Percentiles rank a stretch among this genome's conserved stretches.
phyloP scores from a whole-genome alignment of 2,329 filamentous ascomycete species.

The Verruconis gallopava region DNA sequence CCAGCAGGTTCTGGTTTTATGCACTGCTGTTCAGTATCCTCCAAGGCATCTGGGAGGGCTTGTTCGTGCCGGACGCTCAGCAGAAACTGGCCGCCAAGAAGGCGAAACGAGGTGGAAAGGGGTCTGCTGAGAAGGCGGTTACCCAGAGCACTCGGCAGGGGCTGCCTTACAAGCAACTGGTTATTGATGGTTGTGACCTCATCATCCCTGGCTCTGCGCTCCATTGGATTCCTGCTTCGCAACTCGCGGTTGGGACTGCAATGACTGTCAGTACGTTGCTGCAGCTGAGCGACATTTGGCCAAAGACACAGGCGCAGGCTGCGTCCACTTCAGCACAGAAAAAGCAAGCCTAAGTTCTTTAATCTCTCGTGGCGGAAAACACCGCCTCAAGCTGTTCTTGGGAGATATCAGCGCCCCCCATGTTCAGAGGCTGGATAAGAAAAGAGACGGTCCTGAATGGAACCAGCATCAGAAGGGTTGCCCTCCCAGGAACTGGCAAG shows the following conservation, averaged over 20 bases:
- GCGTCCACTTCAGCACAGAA: constrained; percentile 1
- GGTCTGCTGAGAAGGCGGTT: neutral
- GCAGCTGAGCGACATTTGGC: constrained; percentile 49
- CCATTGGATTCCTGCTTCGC: constrained; percentile 44
- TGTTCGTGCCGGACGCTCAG: neutral
- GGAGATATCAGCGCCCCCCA: too few species aligned
- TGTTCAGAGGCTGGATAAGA: too few species aligned
- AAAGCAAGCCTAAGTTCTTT: constrained; percentile 2
- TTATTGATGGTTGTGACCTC: constrained; percentile 49
- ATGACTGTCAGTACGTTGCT: constrained; percentile 52
- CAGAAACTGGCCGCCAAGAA: neutral
- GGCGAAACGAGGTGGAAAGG: neutral
- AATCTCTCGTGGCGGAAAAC: neutral
- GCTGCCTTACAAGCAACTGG: constrained; percentile 29
- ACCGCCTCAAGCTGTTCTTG: neutral
- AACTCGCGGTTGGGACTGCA: constrained; percentile 41
- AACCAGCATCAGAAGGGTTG: too few species aligned
- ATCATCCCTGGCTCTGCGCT: constrained; percentile 46
- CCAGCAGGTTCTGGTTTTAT: constrained; percentile 58
- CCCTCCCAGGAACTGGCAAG: too few species aligned
- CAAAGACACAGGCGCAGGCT: constrained; percentile 13
- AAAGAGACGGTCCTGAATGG: too few species aligned
- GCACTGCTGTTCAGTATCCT: constrained; percentile 32
- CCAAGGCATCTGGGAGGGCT: neutral
- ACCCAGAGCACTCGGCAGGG: neutral